Evolutionary conservation across 2,329 filamentous ascomycete genomes (phyloP), one percentile per base, ranked within the genome.

Genomic region (Claviceps sp.): DNA sequence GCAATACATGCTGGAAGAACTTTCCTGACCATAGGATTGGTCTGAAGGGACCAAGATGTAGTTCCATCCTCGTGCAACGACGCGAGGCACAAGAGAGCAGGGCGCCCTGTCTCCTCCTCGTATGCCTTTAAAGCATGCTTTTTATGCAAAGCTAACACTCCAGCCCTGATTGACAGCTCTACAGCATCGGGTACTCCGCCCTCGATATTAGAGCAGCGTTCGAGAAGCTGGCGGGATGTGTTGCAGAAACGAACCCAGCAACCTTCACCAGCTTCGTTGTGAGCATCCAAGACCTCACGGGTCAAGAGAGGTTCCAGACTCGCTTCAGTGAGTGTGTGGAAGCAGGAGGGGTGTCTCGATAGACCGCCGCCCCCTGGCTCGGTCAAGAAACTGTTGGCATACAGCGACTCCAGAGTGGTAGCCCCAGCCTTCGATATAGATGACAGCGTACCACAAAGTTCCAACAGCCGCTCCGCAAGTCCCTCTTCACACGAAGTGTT

Each of bases 351-450:
- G 26, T 65, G 63, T 0, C 53, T 45, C 2, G 58, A 58, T 9
- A 57, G 51, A 7, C 30, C 41, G 48, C 18, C 46, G 11, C 5
- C 30, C 3, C 30, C 30, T 26, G 13, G 40, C 2, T 20, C 47
- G 38, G 37, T 30, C 4, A 36, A 47, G 16, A 22, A 59, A 53
- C 24, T 62, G 24, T 62, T 63, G 1, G 54, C 56, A 18, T 67
- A 58, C 2, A 67, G 60, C 1, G 60, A 65, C 52, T 67, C 65
- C 14, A 62, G 60, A 3, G 62, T 57, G 5, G 61, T 62, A 4
- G 49, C 42, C 2, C 58, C 62, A 8, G n/a, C 34, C 11, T 13
- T 37, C 13, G 52, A 49, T 13, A 52, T 45, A 5, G 59, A 24
- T 5, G 60, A 56, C 1, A 55, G 37, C 0, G 50, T 52, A n/a